Conservation (phyloP, 352 stramenopile genomes). For the Peronosclerospora sorghi region DNA sequence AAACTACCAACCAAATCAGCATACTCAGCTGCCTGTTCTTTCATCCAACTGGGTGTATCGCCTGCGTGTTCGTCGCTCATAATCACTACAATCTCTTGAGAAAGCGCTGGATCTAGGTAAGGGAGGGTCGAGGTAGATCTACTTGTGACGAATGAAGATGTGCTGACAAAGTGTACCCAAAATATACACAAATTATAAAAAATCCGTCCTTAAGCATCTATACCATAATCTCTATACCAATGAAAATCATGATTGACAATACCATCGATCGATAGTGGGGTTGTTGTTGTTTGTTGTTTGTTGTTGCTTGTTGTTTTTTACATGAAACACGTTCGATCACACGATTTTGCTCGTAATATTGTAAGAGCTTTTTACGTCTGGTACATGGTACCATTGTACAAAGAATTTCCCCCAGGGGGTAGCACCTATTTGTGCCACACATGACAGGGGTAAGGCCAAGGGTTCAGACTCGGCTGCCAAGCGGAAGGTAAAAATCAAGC, state of each 20-base stretch:
- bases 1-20: slow-evolving; percentile 76
- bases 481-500: too few species aligned
- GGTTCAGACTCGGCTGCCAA: too few species aligned
- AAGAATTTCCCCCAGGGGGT: too few species aligned
- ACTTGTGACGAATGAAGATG: slow-evolving; percentile 17
- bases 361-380: background rate
- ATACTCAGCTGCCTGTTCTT: slow-evolving; percentile 81
- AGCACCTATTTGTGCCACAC: too few species aligned
- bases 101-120: background rate
- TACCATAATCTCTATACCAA: background rate
- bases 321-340: background rate
- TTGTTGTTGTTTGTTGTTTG: background rate
- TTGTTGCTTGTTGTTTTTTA: background rate
- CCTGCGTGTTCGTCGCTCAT: slow-evolving; percentile 24
- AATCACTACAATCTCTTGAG: background rate
- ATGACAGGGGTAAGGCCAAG: too few species aligned
- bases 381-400: too few species aligned
- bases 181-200: slow-evolving; percentile 6
- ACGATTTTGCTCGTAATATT: slow-evolving; percentile 3
- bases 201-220: too few species aligned
- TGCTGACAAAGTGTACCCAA: slow-evolving; percentile 4
- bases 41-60: slow-evolving; percentile 48
- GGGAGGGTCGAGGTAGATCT: slow-evolving; percentile 5
- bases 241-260: background rate
- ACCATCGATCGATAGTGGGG: background rate